A percentile compares a stretch with the other conserved stretches of the same genome.
Conservation (phyloP, 441 rosid species). For the Jatropha podagrica region DNA sequence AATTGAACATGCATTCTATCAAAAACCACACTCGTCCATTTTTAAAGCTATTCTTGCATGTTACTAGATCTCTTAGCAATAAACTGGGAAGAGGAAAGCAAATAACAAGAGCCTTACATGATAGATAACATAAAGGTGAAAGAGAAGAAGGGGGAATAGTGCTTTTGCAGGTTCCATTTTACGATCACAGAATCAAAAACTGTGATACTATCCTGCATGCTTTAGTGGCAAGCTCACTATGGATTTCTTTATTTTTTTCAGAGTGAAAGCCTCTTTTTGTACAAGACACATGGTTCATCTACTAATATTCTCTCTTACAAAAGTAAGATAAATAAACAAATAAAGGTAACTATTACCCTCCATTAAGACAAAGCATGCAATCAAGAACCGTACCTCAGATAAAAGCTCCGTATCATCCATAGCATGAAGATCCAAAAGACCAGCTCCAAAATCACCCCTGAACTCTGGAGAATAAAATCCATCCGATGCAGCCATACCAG, state of each 20-base stretch:
- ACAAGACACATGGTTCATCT: neutral
- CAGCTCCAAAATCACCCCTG: constrained; percentile 98
- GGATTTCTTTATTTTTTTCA: neutral
- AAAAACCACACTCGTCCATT: neutral
- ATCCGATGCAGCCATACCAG: constrained; percentile 62
- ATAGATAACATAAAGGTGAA: neutral
- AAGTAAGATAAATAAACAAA: too few relatives aligned
- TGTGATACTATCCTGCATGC: neutral
- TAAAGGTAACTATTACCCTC: neutral
- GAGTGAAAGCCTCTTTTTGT: neutral
- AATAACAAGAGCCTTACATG: neutral
- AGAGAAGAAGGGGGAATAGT: neutral
- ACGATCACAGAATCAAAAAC: neutral
- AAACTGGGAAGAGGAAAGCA: neutral
- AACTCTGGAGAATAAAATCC: constrained; percentile 87
- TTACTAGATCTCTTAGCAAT: neutral
- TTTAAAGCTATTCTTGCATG: neutral
- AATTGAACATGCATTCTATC: neutral
- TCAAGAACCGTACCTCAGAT: constrained; percentile 66
- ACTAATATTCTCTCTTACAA: neutral
- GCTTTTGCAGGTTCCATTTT: neutral
- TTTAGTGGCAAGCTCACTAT: neutral
- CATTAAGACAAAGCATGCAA: neutral
- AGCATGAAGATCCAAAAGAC: constrained; percentile 95
- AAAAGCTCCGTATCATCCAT: constrained; percentile 99